A percentile compares a stretch with the other conserved stretches of the same genome.
Conservation (phyloP, 2,329 filamentous ascomycete genomes). For the Akanthomyces muscarius region DNA sequence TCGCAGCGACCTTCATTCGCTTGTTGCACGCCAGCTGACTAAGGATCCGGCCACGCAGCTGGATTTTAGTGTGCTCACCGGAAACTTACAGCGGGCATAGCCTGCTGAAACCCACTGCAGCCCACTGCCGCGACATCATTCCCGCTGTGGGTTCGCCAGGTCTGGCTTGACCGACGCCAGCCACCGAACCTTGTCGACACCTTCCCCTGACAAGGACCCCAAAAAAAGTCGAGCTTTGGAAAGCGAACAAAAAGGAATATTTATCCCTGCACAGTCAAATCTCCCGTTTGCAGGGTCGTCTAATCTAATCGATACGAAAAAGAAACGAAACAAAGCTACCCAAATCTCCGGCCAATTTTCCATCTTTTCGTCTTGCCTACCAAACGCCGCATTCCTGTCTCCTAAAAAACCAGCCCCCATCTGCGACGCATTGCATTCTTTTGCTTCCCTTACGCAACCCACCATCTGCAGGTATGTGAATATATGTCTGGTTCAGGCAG, state of each 20-base stretch:
- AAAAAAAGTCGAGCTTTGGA: background rate
- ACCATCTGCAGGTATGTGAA: slow-evolving; percentile 15
- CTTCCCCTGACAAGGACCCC: slow-evolving; percentile 5
- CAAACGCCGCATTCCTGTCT: slow-evolving; percentile 9
- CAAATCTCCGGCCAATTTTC: background rate
- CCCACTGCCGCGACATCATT: background rate
- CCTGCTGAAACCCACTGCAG: background rate
- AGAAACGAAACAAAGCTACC: background rate
- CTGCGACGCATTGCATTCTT: slow-evolving; percentile 2
- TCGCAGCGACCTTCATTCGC: background rate
- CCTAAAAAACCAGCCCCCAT: background rate
- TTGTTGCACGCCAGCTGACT: slow-evolving; percentile 5
- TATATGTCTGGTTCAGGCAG: background rate
- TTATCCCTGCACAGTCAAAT: slow-evolving; percentile 8
- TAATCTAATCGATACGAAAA: background rate
- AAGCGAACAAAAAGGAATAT: background rate
- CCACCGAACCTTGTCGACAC: slow-evolving; percentile 1
- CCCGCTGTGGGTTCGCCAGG: background rate
- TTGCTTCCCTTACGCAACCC: slow-evolving; percentile 5
- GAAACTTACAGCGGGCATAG: background rate
- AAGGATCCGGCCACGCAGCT: background rate
- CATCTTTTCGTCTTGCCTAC: background rate
- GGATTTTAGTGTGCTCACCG: background rate
- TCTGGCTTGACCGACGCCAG: background rate
- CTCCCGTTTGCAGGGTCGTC: background rate